Conservation (phyloP, 208 protist species). For the Phytomonas francai region DNA sequence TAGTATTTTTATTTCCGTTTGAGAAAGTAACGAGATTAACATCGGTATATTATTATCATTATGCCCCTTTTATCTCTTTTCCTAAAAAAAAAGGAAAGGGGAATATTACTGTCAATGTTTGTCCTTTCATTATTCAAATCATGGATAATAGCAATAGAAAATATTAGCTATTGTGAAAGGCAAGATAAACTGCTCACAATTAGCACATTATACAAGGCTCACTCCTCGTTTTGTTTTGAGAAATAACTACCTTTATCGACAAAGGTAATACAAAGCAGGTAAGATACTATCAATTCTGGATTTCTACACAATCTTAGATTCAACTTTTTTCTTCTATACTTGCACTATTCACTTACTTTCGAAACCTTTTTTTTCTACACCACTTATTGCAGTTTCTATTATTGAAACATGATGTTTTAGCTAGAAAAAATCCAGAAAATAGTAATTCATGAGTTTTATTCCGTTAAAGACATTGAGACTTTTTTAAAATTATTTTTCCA, state of each 20-base stretch:
- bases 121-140: background rate
- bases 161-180: background rate
- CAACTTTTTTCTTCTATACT: background rate
- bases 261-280: background rate
- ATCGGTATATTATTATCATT: conserved; percentile 2
- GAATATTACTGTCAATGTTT: background rate
- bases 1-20: conserved; percentile 9
- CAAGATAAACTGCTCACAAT: background rate
- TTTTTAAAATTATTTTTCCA: background rate
- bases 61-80: background rate
- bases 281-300: background rate
- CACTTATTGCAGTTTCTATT: conserved; percentile 1
- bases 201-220: background rate
- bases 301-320: background rate
- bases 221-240: background rate
- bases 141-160: background rate
- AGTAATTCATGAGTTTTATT: background rate
- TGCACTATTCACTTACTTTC: background rate
- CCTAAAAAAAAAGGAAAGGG: background rate
- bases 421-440: background rate
- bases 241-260: background rate
- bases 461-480: background rate
- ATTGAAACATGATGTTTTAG: background rate
- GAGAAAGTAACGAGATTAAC: background rate
- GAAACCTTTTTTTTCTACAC: background rate